These are phyloP conservation scores for Lecanicillium sp. DNA, from an alignment of 2,329 filamentous ascomycete genomes.

Conservation along the genomic window DNA sequence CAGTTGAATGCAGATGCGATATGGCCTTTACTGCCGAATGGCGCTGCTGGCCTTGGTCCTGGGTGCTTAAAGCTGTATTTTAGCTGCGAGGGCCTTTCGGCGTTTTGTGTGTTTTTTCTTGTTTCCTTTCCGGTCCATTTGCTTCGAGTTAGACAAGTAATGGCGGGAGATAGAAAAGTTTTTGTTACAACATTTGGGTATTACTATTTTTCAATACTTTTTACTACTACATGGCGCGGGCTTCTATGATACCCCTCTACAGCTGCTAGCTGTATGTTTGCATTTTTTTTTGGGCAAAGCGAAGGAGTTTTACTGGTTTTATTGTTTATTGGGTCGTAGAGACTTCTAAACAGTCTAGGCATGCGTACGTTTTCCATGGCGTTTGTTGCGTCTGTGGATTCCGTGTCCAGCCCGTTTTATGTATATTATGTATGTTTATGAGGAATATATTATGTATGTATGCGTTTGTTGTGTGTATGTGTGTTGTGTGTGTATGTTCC, in stretches of 20 bases:
- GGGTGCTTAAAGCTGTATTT: slow-evolving; percentile 26
- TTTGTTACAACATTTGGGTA: background rate
- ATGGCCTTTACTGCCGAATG: slow-evolving; percentile 97
- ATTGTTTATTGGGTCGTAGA: background rate
- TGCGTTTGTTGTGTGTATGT: slow-evolving; percentile 13
- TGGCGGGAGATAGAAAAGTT: slow-evolving; percentile 1
- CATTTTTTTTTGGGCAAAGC: slow-evolving; percentile 5
- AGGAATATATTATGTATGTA: slow-evolving; percentile 8
- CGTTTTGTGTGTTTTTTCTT: background rate
- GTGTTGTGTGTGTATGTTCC: slow-evolving; percentile 9
- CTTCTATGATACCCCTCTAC: background rate
- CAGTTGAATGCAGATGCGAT: slow-evolving; percentile 73
- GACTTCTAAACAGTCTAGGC: slow-evolving; percentile 4
- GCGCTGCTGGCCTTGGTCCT: slow-evolving; percentile 91
- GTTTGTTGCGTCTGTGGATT: slow-evolving; percentile 8
- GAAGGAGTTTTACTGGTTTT: slow-evolving; percentile 3
- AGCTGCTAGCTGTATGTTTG: background rate
- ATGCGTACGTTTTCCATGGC: slow-evolving; percentile 2
- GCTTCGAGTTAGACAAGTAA: background rate
- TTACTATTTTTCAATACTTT: slow-evolving; percentile 2
- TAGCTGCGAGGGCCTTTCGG: slow-evolving; percentile 7
- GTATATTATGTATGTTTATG: slow-evolving; percentile 6
- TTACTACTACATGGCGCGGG: slow-evolving; percentile 2
- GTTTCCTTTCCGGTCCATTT: slow-evolving; percentile 3
- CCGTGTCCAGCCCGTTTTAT: slow-evolving; percentile 1